Evolutionary conservation across 139 green algal genomes (phyloP).

Genomic region (Chlamydomonas sphaeroides): DNA sequence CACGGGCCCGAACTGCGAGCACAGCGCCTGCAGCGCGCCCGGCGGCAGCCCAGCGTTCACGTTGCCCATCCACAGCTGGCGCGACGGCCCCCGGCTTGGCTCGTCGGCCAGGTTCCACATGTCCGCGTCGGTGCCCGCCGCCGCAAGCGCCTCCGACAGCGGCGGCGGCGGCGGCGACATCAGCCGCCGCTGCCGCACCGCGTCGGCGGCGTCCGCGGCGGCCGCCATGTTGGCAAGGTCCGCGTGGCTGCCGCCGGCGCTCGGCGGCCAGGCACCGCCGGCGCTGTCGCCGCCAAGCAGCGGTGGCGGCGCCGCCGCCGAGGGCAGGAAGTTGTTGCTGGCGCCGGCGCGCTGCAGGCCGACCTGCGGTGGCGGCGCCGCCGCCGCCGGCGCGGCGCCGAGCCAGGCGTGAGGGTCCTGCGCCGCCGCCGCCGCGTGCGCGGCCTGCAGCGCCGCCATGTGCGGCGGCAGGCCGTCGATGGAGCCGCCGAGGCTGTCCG

Average conservation of each 20-base stretch:
- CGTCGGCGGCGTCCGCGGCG: too few relatives aligned
- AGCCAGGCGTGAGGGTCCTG: too few relatives aligned
- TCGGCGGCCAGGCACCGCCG: background rate
- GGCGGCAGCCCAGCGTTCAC: slow-evolving; percentile 65
- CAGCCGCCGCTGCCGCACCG: too few relatives aligned
- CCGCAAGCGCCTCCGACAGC: slow-evolving; percentile 13
- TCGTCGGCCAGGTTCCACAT: slow-evolving; percentile 32
- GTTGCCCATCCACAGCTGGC: slow-evolving; percentile 84
- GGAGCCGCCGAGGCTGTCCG: slow-evolving; percentile 4
- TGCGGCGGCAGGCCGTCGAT: too few relatives aligned
- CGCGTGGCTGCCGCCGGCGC: background rate
- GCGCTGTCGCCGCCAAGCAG: background rate
- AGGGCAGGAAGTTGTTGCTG: slow-evolving; percentile 2
- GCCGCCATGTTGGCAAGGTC: background rate
- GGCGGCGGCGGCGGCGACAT: background rate
- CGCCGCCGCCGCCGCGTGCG: background rate
- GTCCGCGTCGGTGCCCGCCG: background rate
- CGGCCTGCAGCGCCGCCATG: background rate
- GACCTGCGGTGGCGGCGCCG: background rate
- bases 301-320: background rate
- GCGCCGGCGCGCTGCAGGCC: background rate
- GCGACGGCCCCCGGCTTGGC: slow-evolving; percentile 35
- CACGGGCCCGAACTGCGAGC: slow-evolving; percentile 73
- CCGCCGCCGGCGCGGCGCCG: background rate
- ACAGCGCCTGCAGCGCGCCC: slow-evolving; percentile 52